Percentiles rank a stretch among this genome's conserved stretches.
phyloP scores from a whole-genome alignment of 1,139 yeast genomes.

The Debaryomyces singareniensis region DNA sequence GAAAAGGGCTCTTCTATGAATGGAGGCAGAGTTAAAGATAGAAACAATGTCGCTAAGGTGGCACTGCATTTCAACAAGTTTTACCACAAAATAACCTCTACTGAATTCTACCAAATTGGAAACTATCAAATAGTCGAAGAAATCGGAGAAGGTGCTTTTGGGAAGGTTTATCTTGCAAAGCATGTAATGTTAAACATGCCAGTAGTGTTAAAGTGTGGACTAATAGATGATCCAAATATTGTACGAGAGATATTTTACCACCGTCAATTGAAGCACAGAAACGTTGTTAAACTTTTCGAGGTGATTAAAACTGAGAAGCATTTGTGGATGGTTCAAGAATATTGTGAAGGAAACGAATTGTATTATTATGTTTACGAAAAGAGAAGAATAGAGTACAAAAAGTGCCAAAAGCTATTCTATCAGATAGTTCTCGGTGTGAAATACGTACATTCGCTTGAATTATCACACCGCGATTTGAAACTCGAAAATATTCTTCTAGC shows the following conservation, averaged over 20 bases:
- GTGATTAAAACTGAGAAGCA: slow-evolving; percentile 72
- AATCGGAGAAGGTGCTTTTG: slow-evolving; percentile 89
- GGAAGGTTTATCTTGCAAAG: slow-evolving; percentile 79
- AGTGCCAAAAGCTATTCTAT: slow-evolving; percentile 57
- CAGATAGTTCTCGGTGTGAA: slow-evolving; percentile 81
- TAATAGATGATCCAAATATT: slow-evolving; percentile 78
- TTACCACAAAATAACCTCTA: slow-evolving; percentile 47
- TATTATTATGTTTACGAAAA: slow-evolving; percentile 64
- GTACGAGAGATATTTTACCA: slow-evolving; percentile 90
- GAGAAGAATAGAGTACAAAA: slow-evolving; percentile 47
- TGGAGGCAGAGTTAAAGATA: slow-evolving; percentile 19
- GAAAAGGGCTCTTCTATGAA: too few relatives aligned
- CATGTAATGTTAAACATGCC: slow-evolving; percentile 68
- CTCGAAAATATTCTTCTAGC: slow-evolving; percentile 80
- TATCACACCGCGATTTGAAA: slow-evolving; percentile 88
- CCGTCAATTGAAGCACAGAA: slow-evolving; percentile 74
- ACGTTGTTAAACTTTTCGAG: slow-evolving; percentile 81
- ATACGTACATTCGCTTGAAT: slow-evolving; percentile 74
- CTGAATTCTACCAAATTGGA: slow-evolving; percentile 60
- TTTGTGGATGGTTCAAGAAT: slow-evolving; percentile 86
- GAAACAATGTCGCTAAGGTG: slow-evolving; percentile 34
- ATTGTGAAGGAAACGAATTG: slow-evolving; percentile 84
- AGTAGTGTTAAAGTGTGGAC: slow-evolving; percentile 83
- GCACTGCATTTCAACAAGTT: slow-evolving; percentile 64
- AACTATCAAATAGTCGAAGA: slow-evolving; percentile 65